Base-by-base conservation (phyloP, 352 stramenopile species). In the Phytophthora pseudosyringae region DNA sequence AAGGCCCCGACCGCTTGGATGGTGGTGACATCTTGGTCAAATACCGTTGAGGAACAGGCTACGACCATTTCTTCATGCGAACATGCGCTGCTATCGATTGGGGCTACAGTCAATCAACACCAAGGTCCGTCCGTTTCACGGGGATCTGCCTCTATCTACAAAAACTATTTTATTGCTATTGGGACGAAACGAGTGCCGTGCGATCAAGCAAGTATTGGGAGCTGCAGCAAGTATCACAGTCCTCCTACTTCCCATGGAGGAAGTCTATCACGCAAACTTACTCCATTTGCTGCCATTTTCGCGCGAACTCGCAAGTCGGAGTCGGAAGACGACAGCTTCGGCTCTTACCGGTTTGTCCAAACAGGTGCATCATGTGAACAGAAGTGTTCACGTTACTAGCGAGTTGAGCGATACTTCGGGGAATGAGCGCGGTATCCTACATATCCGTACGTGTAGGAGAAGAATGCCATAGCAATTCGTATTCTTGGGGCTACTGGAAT, bases 1-100 rank as follows among this genome's bases (percentile, higher is more conserved):
- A n/a, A 46, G 8, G n/a, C 15, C 9, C 2, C 3, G 7, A 31
- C 29, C 9, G 16, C 21, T 1, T 21, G 21, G 21, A 21, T 31
- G 40, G 1, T 29, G 40, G 31, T 35, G 35, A 21, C 21, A 21
- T 21, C 21, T 21, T 21, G 21, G 21, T 21, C 32, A 41, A 40
- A 52, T 61, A 8, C 55, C 55, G 45, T 64, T 64, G 55, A 56
- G 33, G 45, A 49, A 43, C n/a, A 35, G 45, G 32, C 21, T 11
- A 32, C 38, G 54, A 50, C 13, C 29, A 61, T 53, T 46, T 62
- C 33, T 31, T 25, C 8, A 46, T 53, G 53, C 29, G 53, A 61
- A 53, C 40, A 12, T 21, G 25, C 50, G 47, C 31, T 11, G 40
- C 10, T 46, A 28, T 51, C 2, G 18, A 12, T 44, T 50, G n/a